Percentiles rank a stretch among this genome's conserved stretches.
These are phyloP conservation scores for Microglena sp. DNA, from an alignment of 139 green algal species.

Conservation along the genomic window DNA sequence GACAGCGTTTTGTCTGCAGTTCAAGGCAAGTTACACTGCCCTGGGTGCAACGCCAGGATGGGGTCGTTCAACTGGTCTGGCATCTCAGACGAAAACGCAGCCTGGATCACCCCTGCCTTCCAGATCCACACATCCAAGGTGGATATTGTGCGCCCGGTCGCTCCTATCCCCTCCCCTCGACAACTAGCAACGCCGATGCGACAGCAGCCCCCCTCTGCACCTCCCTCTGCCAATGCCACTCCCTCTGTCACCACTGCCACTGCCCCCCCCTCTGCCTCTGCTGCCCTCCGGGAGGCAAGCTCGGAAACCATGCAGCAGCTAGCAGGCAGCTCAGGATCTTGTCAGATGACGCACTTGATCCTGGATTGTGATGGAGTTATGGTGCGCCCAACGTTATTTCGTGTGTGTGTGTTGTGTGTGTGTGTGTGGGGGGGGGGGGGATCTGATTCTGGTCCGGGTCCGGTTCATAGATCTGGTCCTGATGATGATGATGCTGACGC, in stretches of 20 bases:
- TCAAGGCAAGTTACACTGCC: conserved; percentile 82
- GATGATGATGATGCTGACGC: too few species aligned
- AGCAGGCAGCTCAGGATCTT: not conserved
- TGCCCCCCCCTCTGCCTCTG: not conserved
- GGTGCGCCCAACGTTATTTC: too few species aligned
- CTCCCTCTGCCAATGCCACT: not conserved
- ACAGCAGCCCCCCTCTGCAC: not conserved
- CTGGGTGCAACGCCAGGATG: conserved; percentile 49
- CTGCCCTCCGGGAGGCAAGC: not conserved
- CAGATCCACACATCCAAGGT: conserved; percentile 56
- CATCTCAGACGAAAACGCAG: conserved; percentile 34
- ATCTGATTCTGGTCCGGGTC: too few species aligned
- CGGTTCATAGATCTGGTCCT: too few species aligned
- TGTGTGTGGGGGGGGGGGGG: too few species aligned
- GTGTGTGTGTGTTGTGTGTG: too few species aligned
- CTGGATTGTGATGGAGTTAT: conserved; percentile 77
- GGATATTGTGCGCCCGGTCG: conserved; percentile 25
- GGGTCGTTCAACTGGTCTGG: conserved; percentile 79
- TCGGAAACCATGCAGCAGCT: too few species aligned
- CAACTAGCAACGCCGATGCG: conserved; percentile 10
- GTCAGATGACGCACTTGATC: conserved; percentile 46
- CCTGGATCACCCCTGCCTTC: conserved; percentile 71
- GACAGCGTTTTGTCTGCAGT: conserved; percentile 35
- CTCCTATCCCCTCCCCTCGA: not conserved
- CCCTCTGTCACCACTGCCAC: not conserved